Evolutionary conservation across 768 basidiomycete species (phyloP).

Genomic region (Mycena vitilis): DNA sequence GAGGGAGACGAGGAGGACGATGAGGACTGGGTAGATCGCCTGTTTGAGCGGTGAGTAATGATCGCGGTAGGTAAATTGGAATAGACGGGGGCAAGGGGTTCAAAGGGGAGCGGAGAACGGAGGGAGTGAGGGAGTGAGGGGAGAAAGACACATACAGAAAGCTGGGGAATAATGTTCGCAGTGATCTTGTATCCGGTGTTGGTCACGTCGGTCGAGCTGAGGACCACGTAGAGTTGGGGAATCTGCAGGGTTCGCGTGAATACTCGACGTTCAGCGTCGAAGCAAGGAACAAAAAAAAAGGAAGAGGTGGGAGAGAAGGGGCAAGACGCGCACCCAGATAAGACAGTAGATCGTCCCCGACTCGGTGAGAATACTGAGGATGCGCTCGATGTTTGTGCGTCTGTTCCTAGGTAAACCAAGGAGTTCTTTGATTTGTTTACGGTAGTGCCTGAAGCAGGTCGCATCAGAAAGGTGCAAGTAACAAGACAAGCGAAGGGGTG

Average conservation of each 20-base stretch:
- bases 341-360: constrained; percentile 34
- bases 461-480: not conserved
- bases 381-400: constrained; percentile 27
- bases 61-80: too few species aligned
- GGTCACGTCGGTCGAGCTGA: not conserved
- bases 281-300: too few species aligned
- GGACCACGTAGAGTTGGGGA: not conserved
- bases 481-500: not conserved
- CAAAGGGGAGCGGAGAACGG: too few species aligned
- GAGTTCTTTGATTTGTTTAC: constrained; percentile 17
- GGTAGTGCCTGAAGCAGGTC: constrained; percentile 6
- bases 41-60: not conserved
- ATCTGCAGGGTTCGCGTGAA: not conserved
- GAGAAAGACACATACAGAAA: constrained; percentile 17
- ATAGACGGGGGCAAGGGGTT: too few species aligned
- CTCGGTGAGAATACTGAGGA: constrained; percentile 35
- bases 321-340: constrained; percentile 31
- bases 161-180: constrained; percentile 25
- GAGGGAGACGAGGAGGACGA: constrained; percentile 29
- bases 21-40: constrained; percentile 30
- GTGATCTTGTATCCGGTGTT: constrained; percentile 16
- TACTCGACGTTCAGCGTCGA: too few species aligned
- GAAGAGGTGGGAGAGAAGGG: constrained; percentile 1
- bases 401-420: constrained; percentile 15
- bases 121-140: too few species aligned